Conservation (phyloP, 1,139 yeast species). For the Lodderomyces margitis region DNA sequence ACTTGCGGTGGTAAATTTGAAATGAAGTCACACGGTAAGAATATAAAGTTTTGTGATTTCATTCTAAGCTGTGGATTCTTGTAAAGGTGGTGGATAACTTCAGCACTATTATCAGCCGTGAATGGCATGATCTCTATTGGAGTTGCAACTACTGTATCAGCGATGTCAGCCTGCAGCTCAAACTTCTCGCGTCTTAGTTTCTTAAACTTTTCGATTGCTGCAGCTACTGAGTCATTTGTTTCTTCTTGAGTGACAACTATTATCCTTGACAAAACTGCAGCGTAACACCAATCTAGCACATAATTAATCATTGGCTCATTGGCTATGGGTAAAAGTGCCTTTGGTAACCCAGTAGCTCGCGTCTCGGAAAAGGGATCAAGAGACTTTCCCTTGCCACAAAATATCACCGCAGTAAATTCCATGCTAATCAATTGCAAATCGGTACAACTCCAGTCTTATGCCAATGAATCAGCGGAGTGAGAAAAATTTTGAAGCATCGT, state of each 20-base stretch:
- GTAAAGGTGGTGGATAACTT: conserved; percentile 49
- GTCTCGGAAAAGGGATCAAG: conserved; percentile 69
- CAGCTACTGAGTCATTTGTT: conserved; percentile 24
- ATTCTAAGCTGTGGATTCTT: conserved; percentile 20
- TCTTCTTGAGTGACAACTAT: conserved; percentile 36
- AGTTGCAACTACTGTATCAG: conserved; percentile 16
- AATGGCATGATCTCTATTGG: conserved; percentile 46
- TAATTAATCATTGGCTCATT: conserved; percentile 88
- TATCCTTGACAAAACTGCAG: conserved; percentile 68
- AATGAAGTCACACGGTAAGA: conserved; percentile 90
- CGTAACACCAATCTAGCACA: conserved; percentile 90
- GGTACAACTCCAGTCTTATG: no score
- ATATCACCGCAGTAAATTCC: conserved; percentile 90
- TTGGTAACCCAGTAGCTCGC: conserved; percentile 62
- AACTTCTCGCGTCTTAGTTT: conserved; percentile 13
- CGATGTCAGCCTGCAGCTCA: neutral
- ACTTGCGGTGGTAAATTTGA: conserved; percentile 91
- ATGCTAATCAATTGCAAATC: conserved; percentile 35
- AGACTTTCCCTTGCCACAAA: conserved; percentile 81
- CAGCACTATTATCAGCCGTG: conserved; percentile 61
- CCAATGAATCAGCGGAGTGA: neutral
- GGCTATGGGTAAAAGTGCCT: conserved; percentile 86
- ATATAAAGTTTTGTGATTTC: conserved; percentile 50
- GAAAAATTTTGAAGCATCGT: neutral
- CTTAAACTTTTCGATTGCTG: conserved; percentile 48